Conservation (phyloP, 1,284 basidiomycete species). For the Dichomitus squalens region DNA sequence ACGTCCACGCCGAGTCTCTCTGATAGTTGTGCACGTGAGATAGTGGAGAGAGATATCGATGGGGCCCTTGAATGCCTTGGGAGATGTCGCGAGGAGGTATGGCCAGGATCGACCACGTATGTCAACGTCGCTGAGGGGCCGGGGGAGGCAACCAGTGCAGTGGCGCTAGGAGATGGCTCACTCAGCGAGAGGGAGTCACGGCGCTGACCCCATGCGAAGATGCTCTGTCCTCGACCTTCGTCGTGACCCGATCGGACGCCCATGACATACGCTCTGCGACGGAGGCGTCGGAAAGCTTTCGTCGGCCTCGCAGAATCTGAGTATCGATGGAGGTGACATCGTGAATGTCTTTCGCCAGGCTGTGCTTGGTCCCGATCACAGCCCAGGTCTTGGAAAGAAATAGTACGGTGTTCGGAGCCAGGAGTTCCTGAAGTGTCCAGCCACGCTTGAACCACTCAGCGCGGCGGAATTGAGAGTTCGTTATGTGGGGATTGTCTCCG, state of each 20-base stretch:
- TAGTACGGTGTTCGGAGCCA: background rate
- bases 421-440: constrained; percentile 3
- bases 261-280: constrained; percentile 3
- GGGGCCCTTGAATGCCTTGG: constrained; percentile 6
- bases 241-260: constrained; percentile 1
- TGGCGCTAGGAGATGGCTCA: background rate
- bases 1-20: background rate
- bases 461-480: background rate
- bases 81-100: constrained; percentile 7
- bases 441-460: constrained; percentile 4
- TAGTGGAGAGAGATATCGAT: background rate
- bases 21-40: constrained; percentile 2
- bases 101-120: background rate
- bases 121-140: background rate
- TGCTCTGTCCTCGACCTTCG: constrained; percentile 1
- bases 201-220: constrained; percentile 4
- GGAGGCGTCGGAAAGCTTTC: background rate
- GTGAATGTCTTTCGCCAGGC: background rate
- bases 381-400: background rate
- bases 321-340: background rate
- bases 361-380: constrained; percentile 1
- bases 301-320: background rate
- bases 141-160: background rate
- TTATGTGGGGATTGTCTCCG: background rate
- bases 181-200: background rate